These are phyloP conservation scores for Aspergillus steynii DNA, from an alignment of 495 filamentous ascomycete genomes.

Conservation along the genomic window DNA sequence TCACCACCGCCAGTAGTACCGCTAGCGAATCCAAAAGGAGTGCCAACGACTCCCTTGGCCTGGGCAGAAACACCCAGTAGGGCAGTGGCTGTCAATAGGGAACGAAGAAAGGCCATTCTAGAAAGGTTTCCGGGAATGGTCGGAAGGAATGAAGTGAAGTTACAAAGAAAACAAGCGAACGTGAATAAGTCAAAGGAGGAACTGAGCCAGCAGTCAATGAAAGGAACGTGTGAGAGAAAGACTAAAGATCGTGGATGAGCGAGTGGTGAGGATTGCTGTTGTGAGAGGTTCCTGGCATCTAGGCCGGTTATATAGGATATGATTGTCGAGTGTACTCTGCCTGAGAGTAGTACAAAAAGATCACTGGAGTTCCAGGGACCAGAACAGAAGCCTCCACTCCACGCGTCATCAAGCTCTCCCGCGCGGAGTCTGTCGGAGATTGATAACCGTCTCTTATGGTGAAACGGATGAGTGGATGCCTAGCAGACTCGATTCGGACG, in stretches of 20 bases:
- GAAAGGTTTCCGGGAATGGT: neutral
- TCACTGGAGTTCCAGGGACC: neutral
- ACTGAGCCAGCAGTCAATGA: conserved; percentile 22
- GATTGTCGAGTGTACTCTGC: neutral
- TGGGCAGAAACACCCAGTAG: conserved; percentile 23
- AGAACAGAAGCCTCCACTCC: neutral
- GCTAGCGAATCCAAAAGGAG: conserved; percentile 47
- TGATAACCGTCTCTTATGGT: conserved; percentile 10
- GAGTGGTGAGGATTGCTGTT: neutral
- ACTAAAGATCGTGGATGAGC: neutral
- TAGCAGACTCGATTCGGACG: conserved; percentile 1
- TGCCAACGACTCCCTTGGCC: conserved; percentile 35
- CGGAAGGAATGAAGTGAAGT: conserved; percentile 2
- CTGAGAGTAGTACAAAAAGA: too few relatives aligned
- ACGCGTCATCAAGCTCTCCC: neutral
- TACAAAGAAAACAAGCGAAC: conserved; percentile 12
- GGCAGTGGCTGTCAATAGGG: conserved; percentile 22
- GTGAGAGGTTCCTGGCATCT: neutral
- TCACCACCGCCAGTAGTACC: conserved; percentile 52
- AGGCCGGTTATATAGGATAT: neutral
- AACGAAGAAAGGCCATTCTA: conserved; percentile 24
- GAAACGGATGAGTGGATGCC: conserved; percentile 5
- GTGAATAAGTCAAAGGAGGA: neutral
- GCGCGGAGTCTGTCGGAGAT: conserved; percentile 9
- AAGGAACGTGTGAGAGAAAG: conserved; percentile 14